Evolutionary conservation across 2,329 filamentous ascomycete species (phyloP).

Genomic region (Lachnellula cervina): DNA sequence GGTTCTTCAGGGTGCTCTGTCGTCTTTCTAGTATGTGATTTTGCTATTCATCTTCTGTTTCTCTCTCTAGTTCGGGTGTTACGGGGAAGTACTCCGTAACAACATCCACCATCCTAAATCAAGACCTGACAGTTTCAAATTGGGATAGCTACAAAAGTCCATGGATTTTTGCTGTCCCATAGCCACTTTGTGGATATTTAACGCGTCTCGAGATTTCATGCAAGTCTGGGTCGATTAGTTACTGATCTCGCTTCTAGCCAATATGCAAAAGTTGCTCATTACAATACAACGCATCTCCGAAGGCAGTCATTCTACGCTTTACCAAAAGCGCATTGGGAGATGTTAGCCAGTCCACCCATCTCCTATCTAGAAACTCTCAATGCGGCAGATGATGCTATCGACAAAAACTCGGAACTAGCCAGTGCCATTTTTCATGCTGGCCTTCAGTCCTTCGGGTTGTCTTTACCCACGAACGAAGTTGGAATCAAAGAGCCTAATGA

Average conservation of each 20-base stretch:
- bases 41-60: conserved; percentile 3
- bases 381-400: conserved; percentile 80
- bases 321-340: conserved; percentile 74
- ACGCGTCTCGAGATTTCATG: no score
- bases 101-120: no score
- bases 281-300: conserved; percentile 84
- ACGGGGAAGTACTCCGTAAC: no score
- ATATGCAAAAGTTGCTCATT: conserved; percentile 80
- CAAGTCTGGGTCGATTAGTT: neutral
- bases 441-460: conserved; percentile 59
- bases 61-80: neutral
- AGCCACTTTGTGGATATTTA: no score
- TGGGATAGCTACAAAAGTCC: no score
- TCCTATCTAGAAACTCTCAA: conserved; percentile 74
- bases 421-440: conserved; percentile 70
- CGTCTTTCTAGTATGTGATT: conserved; percentile 76
- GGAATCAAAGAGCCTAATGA: conserved; percentile 35
- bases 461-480: conserved; percentile 11
- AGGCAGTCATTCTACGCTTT: conserved; percentile 92
- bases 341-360: conserved; percentile 78
- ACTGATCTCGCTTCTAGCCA: conserved; percentile 50
- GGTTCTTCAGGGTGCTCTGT: conserved; percentile 75
- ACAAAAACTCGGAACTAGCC: conserved; percentile 78
- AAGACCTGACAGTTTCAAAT: no score
- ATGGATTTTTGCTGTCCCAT: no score